Evolutionary conservation across 257 asterid species (phyloP).

Genomic region (Plectranthus barbatus): DNA sequence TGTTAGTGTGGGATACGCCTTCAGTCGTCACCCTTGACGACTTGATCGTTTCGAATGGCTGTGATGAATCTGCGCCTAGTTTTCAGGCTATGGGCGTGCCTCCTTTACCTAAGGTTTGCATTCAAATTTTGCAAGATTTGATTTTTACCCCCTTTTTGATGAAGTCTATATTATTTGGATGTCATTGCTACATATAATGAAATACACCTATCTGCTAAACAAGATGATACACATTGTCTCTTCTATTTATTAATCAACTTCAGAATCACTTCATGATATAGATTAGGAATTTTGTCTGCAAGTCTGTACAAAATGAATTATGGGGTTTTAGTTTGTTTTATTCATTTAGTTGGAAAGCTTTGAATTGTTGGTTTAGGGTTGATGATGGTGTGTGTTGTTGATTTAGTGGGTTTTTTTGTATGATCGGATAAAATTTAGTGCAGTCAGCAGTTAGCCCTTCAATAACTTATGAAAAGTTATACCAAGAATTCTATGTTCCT

Average conservation of each 20-base stretch:
- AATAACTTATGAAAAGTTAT: too few relatives aligned
- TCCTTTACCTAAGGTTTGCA: conserved; percentile 89
- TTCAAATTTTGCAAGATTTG: conserved; percentile 44
- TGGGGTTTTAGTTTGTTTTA: not conserved
- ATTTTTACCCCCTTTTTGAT: not conserved
- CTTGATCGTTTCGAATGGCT: conserved; percentile 42
- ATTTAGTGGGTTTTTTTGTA: not conserved
- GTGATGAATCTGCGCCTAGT: conserved; percentile 27
- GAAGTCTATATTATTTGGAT: conserved; percentile 17
- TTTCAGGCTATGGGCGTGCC: conserved; percentile 89
- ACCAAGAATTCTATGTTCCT: too few relatives aligned
- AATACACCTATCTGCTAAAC: not conserved
- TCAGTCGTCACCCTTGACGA: conserved; percentile 66
- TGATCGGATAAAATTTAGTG: not conserved
- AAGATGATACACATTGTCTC: not conserved
- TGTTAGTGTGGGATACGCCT: conserved; percentile 83
- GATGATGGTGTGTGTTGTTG: too few relatives aligned
- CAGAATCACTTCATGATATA: not conserved
- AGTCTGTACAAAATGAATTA: too few relatives aligned
- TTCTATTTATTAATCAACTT: not conserved
- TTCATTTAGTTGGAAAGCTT: not conserved
- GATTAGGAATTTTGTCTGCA: too few relatives aligned
- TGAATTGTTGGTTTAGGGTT: not conserved
- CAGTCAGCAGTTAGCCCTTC: not conserved
- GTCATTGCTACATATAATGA: conserved; percentile 25